Evolutionary conservation across 371 early-diverging fungal species (phyloP).

Genomic region (Rhizopus arrhizus): DNA sequence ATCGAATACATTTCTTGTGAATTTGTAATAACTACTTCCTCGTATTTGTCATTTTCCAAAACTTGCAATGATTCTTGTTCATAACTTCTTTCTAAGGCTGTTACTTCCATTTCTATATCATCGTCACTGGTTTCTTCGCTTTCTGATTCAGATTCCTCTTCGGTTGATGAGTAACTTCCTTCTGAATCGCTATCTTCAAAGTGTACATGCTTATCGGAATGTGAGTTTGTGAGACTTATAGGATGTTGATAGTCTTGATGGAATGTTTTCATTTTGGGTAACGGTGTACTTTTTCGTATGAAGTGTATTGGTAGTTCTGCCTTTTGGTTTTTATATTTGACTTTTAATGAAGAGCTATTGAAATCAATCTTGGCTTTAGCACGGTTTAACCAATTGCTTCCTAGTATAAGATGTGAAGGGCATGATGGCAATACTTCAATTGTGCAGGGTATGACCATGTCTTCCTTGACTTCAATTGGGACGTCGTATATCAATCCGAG

Average conservation of each 20-base stretch:
- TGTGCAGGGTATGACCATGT: neutral
- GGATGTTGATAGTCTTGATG: neutral
- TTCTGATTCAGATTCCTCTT: neutral
- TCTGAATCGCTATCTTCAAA: neutral
- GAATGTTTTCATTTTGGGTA: too few species aligned
- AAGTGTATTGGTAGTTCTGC: neutral
- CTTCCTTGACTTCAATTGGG: neutral
- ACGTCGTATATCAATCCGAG: slow-evolving; percentile 10
- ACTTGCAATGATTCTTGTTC: too few species aligned
- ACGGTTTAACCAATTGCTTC: slow-evolving; percentile 3
- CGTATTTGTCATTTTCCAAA: too few species aligned
- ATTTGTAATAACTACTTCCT: too few species aligned
- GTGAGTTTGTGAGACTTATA: too few species aligned
- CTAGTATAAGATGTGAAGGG: slow-evolving; percentile 3
- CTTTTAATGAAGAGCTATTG: neutral
- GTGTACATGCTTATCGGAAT: neutral
- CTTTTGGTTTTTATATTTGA: neutral
- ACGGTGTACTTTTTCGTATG: neutral
- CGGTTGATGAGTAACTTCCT: neutral
- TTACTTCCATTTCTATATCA: too few species aligned
- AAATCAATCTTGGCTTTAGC: slow-evolving; percentile 3
- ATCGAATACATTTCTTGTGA: too few species aligned
- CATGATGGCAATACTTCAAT: slow-evolving; percentile 7
- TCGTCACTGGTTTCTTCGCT: too few species aligned
- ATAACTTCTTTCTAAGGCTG: too few species aligned